Percentiles rank a stretch among this genome's conserved stretches.
phyloP scores from a whole-genome alignment of 768 basidiomycete species.

The Rhodosporidiobolus odoratus region DNA sequence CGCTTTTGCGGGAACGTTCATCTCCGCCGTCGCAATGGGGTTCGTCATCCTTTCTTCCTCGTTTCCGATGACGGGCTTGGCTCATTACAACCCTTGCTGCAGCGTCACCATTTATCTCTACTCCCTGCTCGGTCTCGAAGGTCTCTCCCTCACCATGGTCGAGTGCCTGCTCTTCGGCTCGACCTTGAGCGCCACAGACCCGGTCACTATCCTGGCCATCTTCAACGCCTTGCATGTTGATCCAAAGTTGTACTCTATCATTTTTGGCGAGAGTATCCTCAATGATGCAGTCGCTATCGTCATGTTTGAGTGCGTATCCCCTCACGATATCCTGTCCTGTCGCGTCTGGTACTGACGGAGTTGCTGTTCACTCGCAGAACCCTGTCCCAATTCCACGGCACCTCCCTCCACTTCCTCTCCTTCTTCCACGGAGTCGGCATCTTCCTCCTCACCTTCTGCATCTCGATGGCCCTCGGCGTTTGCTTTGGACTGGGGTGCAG shows the following conservation, averaged over 20 bases:
- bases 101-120: slow-evolving; percentile 92
- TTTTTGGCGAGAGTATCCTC: slow-evolving; percentile 91
- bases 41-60: slow-evolving; percentile 50
- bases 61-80: not conserved
- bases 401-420: slow-evolving; percentile 71
- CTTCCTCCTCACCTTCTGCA: slow-evolving; percentile 89
- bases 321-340: not conserved
- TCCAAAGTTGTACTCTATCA: slow-evolving; percentile 92
- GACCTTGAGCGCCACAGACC: slow-evolving; percentile 93
- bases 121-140: slow-evolving; percentile 86
- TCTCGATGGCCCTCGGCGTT: slow-evolving; percentile 90
- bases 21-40: slow-evolving; percentile 94
- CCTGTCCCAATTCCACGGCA: slow-evolving; percentile 83
- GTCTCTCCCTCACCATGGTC: slow-evolving; percentile 72
- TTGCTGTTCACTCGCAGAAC: slow-evolving; percentile 56
- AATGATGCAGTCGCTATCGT: slow-evolving; percentile 99
- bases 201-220: slow-evolving; percentile 94
- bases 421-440: slow-evolving; percentile 96
- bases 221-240: slow-evolving; percentile 99
- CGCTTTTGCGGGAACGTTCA: slow-evolving; percentile 91
- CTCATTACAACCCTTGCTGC: too few species aligned
- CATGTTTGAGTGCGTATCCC: slow-evolving; percentile 88
- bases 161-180: slow-evolving; percentile 97
- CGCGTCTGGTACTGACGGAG: not conserved
- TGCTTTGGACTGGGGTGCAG: slow-evolving; percentile 85